A percentile compares a stretch with the other conserved stretches of the same genome.
These are phyloP conservation scores for Pythium rhizo-oryzae DNA, from an alignment of 352 stramenopile genomes.

Conservation along the genomic window DNA sequence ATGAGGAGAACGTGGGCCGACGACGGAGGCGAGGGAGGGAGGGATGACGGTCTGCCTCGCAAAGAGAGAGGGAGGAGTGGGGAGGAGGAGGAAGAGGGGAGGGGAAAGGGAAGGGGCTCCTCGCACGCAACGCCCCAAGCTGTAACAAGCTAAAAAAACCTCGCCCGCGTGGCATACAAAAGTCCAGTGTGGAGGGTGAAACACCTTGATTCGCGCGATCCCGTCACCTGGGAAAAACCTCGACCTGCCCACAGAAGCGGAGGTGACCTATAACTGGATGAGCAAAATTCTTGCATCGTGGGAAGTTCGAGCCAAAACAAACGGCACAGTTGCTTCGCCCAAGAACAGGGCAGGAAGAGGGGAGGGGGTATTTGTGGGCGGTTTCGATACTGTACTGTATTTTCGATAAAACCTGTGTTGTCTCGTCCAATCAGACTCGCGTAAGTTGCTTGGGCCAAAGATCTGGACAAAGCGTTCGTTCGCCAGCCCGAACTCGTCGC, in stretches of 20 bases:
- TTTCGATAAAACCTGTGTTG: constrained; percentile 1
- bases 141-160: constrained; percentile 27
- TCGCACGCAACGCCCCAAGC: constrained; percentile 19
- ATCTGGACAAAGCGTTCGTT: not conserved
- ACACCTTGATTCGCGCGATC: constrained; percentile 7
- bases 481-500: not conserved
- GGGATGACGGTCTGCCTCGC: constrained; percentile 1
- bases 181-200: not conserved
- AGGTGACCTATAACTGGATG: constrained; percentile 29
- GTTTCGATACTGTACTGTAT: not conserved
- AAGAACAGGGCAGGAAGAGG: constrained; percentile 18
- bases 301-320: constrained; percentile 6
- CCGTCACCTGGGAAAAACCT: constrained; percentile 20
- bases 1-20: constrained; percentile 7
- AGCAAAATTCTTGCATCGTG: constrained; percentile 29
- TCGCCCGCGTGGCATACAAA: constrained; percentile 17
- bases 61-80: constrained; percentile 16
- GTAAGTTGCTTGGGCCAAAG: not conserved
- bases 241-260: not conserved
- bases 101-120: constrained; percentile 15
- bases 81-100: not conserved
- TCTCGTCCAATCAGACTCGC: not conserved
- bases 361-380: not conserved
- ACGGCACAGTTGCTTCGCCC: constrained; percentile 11
- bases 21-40: not conserved